A percentile compares a stretch with the other conserved stretches of the same genome.
Evolutionary conservation across 73 alveolate species (phyloP).

Genomic region (Paramecium sexaurelia): DNA sequence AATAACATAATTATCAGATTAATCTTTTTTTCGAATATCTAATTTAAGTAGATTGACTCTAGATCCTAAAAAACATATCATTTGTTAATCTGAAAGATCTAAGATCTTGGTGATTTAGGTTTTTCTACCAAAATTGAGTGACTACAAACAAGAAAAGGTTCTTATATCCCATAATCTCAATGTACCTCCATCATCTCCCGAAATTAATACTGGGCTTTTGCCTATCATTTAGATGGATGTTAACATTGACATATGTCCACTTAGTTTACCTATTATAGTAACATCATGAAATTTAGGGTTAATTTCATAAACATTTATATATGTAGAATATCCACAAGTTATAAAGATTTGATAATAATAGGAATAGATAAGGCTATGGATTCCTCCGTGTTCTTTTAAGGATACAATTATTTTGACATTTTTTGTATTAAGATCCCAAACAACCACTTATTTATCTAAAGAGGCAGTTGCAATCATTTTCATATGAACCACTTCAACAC

Average conservation of each 20-base stretch:
- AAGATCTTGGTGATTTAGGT: slow-evolving; percentile 47
- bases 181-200: slow-evolving; percentile 65
- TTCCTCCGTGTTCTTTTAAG: slow-evolving; percentile 40
- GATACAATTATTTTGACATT: slow-evolving; percentile 36
- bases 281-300: slow-evolving; percentile 66
- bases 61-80: slow-evolving; percentile 56
- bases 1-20: background rate
- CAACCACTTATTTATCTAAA: slow-evolving; percentile 36
- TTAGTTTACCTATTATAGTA: slow-evolving; percentile 32
- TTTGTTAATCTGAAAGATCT: slow-evolving; percentile 8
- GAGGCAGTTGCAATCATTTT: slow-evolving; percentile 65
- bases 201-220: slow-evolving; percentile 45
- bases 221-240: slow-evolving; percentile 47
- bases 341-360: slow-evolving; percentile 49
- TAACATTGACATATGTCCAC: slow-evolving; percentile 60
- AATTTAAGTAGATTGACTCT: slow-evolving; percentile 49
- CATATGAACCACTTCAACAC: slow-evolving; percentile 61
- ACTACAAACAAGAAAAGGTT: slow-evolving; percentile 45
- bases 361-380: slow-evolving; percentile 58
- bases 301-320: slow-evolving; percentile 44
- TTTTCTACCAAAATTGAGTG: slow-evolving; percentile 44
- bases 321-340: slow-evolving; percentile 58
- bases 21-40: slow-evolving; percentile 35
- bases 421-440: slow-evolving; percentile 58
- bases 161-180: slow-evolving; percentile 68